These are phyloP conservation scores for Termitomyces eurrhizus DNA, from an alignment of 768 basidiomycete genomes.

Conservation along the genomic window DNA sequence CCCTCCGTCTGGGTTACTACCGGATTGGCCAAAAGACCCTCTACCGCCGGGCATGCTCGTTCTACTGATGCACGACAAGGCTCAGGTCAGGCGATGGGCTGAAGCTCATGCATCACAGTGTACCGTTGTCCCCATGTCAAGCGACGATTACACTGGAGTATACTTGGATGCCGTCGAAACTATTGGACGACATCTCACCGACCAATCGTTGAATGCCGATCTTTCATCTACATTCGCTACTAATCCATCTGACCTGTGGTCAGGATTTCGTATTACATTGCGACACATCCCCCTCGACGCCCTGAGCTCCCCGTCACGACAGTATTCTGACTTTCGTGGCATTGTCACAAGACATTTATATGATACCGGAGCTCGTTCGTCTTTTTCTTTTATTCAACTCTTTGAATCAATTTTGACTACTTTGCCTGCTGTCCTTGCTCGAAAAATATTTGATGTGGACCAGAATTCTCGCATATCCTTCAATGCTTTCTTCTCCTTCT, in stretches of 20 bases:
- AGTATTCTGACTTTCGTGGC: slow-evolving; percentile 42
- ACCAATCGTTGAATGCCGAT: slow-evolving; percentile 7
- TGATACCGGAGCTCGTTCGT: slow-evolving; percentile 59
- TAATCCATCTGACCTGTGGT: slow-evolving; percentile 51
- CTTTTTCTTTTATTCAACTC: slow-evolving; percentile 8
- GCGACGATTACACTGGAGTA: slow-evolving; percentile 41
- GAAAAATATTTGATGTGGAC: slow-evolving; percentile 3
- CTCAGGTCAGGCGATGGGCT: slow-evolving; percentile 59
- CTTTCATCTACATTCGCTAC: slow-evolving; percentile 26
- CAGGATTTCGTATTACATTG: slow-evolving; percentile 37
- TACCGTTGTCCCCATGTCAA: slow-evolving; percentile 39
- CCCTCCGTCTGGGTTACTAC: slow-evolving; percentile 32
- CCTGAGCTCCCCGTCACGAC: slow-evolving; percentile 28
- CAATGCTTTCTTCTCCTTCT: slow-evolving; percentile 58
- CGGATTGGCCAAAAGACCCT: slow-evolving; percentile 53
- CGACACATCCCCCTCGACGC: slow-evolving; percentile 50
- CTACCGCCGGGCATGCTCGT: slow-evolving; percentile 60
- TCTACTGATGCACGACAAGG: slow-evolving; percentile 48
- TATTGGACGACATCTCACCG: slow-evolving; percentile 24
- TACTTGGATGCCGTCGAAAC: slow-evolving; percentile 44
- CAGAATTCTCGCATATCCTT: slow-evolving; percentile 61
- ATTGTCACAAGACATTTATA: slow-evolving; percentile 59
- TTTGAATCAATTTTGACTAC: slow-evolving; percentile 8
- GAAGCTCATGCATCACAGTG: slow-evolving; percentile 37
- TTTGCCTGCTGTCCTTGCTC: slow-evolving; percentile 8